A percentile compares a stretch with the other conserved stretches of the same genome.
phyloP scores from a whole-genome alignment of 805 yeast species.

The Danielia reshetovae region DNA sequence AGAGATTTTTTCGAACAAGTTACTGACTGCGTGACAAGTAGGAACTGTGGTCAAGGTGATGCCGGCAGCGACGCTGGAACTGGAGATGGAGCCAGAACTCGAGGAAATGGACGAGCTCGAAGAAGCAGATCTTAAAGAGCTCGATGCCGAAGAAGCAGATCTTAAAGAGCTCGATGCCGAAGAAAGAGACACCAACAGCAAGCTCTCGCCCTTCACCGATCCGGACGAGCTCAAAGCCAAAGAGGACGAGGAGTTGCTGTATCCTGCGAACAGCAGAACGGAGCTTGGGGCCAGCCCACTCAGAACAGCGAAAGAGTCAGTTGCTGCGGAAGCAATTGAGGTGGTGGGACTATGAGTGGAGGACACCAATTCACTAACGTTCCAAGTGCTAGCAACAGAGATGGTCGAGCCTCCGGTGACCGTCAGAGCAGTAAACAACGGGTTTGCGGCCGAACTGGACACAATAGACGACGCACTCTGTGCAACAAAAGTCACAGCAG shows the following conservation, averaged over 20 bases:
- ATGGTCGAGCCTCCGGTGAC: neutral
- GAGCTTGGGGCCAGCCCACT: neutral
- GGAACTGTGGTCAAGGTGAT: neutral
- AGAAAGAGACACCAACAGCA: neutral
- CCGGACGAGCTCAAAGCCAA: neutral
- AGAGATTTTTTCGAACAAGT: neutral
- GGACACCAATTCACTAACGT: neutral
- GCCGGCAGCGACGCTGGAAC: neutral
- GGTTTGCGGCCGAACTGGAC: neutral
- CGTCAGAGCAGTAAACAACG: neutral
- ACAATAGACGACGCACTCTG: neutral
- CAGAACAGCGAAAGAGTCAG: neutral
- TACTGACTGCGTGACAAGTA: neutral
- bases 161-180: neutral
- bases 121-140: neutral
- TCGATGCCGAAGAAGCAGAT: neutral
- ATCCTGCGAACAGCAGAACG: neutral
- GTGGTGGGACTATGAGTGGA: neutral
- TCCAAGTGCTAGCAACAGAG: neutral
- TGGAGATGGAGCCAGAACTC: neutral
- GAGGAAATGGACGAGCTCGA: constrained; percentile 1
- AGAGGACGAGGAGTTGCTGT: neutral
- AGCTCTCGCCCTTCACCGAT: no score
- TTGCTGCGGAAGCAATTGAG: neutral
- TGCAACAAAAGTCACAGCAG: no score